phyloP scores from a whole-genome alignment of 768 basidiomycete species.

The Collybia mongolica region DNA sequence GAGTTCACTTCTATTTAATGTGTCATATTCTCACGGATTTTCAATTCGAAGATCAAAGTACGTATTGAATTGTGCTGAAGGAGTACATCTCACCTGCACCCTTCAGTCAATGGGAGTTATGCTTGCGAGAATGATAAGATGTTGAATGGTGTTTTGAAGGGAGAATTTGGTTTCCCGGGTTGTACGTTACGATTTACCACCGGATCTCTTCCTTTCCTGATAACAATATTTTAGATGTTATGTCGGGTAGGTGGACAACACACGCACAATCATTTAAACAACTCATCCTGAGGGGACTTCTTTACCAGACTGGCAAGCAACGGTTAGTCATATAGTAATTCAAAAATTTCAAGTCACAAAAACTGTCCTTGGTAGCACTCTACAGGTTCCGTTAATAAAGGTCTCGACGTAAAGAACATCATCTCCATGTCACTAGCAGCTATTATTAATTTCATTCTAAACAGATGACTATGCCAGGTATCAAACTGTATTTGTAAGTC shows the following conservation, averaged over 20 bases:
- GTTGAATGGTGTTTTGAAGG: slow-evolving; percentile 61
- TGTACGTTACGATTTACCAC: slow-evolving; percentile 33
- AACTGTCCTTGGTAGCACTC: slow-evolving; percentile 34
- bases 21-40: too few relatives aligned
- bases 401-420: slow-evolving; percentile 47
- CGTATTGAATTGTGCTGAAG: too few relatives aligned
- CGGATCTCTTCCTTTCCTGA: too few relatives aligned
- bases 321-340: slow-evolving; percentile 25
- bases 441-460: neutral
- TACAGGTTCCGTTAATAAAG: slow-evolving; percentile 53
- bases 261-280: neutral
- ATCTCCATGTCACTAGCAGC: neutral
- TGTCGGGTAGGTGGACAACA: slow-evolving; percentile 35
- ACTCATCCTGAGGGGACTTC: neutral
- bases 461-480: slow-evolving; percentile 74
- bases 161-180: slow-evolving; percentile 66
- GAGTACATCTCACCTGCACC: neutral
- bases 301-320: slow-evolving; percentile 62
- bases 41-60: too few relatives aligned
- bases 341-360: neutral
- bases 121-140: slow-evolving; percentile 64
- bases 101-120: slow-evolving; percentile 50
- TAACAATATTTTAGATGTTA: slow-evolving; percentile 30
- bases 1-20: too few relatives aligned
- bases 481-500: neutral